Conservation (phyloP, 169 alveolate genomes). For the Perkinsus olseni region DNA sequence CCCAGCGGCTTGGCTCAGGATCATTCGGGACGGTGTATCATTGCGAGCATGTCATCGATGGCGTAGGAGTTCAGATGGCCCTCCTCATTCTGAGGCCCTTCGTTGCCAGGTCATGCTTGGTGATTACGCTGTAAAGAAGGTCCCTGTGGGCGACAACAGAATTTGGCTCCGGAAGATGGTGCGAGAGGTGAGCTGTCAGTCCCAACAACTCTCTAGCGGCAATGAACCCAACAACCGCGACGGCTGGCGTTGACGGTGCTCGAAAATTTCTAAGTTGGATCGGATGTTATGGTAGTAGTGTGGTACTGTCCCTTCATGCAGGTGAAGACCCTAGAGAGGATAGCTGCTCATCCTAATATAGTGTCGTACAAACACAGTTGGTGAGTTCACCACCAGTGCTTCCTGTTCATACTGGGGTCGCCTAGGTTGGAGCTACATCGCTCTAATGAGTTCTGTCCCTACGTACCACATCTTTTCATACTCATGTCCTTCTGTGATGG, state of each 20-base stretch:
- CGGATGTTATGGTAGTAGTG: too few relatives aligned
- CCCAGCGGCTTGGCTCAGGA: conserved; percentile 44
- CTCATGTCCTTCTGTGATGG: conserved; percentile 61
- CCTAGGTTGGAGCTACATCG: conserved; percentile 24
- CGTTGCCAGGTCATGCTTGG: conserved; percentile 38
- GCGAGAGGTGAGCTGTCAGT: conserved; percentile 35
- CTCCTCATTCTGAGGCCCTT: conserved; percentile 3
- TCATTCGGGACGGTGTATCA: conserved; percentile 60
- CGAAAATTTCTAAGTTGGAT: too few relatives aligned
- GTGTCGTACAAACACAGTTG: conserved; percentile 63
- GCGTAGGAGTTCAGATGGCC: conserved; percentile 32
- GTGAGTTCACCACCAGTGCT: neutral
- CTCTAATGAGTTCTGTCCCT: conserved; percentile 53
- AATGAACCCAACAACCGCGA: too few relatives aligned
- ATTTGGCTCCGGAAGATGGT: conserved; percentile 50
- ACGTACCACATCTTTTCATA: conserved; percentile 58
- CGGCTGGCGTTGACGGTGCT: too few relatives aligned
- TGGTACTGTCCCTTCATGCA: neutral
- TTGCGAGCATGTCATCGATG: conserved; percentile 52
- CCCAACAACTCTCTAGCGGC: too few relatives aligned
- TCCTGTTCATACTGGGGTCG: neutral
- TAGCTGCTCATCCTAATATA: conserved; percentile 26
- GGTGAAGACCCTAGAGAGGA: neutral
- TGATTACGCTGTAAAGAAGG: conserved; percentile 57
- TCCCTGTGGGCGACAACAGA: conserved; percentile 57